Conservation (phyloP, 208 protist species). For the Trypanosomatidae sp. region DNA sequence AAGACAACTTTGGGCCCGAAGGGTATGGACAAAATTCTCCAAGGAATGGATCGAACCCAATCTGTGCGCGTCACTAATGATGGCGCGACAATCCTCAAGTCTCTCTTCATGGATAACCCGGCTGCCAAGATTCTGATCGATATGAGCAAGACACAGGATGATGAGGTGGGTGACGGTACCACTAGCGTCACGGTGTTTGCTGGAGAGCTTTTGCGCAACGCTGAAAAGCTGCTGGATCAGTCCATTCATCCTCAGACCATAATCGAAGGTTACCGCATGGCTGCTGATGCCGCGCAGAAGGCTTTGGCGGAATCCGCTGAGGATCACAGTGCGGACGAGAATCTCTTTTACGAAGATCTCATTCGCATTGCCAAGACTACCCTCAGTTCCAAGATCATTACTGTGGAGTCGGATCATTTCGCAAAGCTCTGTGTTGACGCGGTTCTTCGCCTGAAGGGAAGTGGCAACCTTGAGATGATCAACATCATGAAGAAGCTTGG, state of each 20-base stretch:
- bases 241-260: slow-evolving; percentile 99
- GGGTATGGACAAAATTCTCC: slow-evolving; percentile 99
- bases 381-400: slow-evolving; percentile 99
- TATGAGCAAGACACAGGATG: slow-evolving; percentile 99
- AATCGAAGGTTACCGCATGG: slow-evolving; percentile 94
- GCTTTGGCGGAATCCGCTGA: slow-evolving; percentile 74
- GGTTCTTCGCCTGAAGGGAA: slow-evolving; percentile 95
- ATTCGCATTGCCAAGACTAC: slow-evolving; percentile 99
- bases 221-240: slow-evolving; percentile 97
- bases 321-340: slow-evolving; percentile 86
- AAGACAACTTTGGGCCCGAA: slow-evolving; percentile 99
- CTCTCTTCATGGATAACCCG: slow-evolving; percentile 98
- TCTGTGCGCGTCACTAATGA: slow-evolving; percentile 99
- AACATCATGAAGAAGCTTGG: slow-evolving; percentile 99
- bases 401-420: slow-evolving; percentile 98
- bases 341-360: slow-evolving; percentile 96
- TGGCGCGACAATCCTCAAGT: slow-evolving; percentile 99
- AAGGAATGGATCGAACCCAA: slow-evolving; percentile 75
- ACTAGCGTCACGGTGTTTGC: slow-evolving; percentile 99
- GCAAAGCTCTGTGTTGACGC: slow-evolving; percentile 99
- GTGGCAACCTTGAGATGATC: slow-evolving; percentile 98
- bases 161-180: slow-evolving; percentile 99
- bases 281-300: slow-evolving; percentile 77
- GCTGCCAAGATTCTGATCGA: slow-evolving; percentile 99
- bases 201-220: slow-evolving; percentile 98